Evolutionary conservation across 2,329 filamentous ascomycete species (phyloP).

Genomic region (Diaporthe ilicicola): DNA sequence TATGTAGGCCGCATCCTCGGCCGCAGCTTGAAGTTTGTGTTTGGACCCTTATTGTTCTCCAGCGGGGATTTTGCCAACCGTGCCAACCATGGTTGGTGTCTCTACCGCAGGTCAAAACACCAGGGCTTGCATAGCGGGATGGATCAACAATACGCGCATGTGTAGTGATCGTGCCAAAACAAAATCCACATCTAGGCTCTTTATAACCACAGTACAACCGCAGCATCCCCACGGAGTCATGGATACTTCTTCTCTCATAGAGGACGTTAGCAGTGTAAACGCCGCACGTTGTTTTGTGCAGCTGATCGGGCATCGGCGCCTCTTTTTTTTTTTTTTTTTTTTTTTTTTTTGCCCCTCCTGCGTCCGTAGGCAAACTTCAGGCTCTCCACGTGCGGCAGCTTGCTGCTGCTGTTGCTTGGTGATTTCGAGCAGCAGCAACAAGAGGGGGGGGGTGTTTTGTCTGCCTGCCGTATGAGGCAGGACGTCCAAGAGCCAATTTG

Average conservation of each 20-base stretch:
- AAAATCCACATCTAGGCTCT: not conserved
- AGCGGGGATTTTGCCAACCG: slow-evolving; percentile 7
- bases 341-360: not conserved
- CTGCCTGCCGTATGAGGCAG: not conserved
- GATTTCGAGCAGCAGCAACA: not conserved
- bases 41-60: not conserved
- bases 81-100: slow-evolving; percentile 5
- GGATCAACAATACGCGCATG: not conserved
- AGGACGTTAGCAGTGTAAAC: slow-evolving; percentile 2
- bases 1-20: slow-evolving; percentile 31
- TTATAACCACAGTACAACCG: not conserved
- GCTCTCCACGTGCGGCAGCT: slow-evolving; percentile 3
- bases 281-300: not conserved
- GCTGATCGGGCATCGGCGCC: not conserved
- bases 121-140: not conserved
- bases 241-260: not conserved
- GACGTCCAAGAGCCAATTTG: not conserved
- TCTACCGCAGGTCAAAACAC: slow-evolving; percentile 15
- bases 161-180: not conserved
- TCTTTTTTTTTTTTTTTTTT: not conserved
- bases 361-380: not conserved
- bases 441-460: not conserved
- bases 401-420: not conserved
- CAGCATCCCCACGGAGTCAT: not conserved
- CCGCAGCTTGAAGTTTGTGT: slow-evolving; percentile 28